These are phyloP conservation scores for Tetrastigma voinierianum DNA, from an alignment of 164 flowering plant genomes.

Conservation along the genomic window DNA sequence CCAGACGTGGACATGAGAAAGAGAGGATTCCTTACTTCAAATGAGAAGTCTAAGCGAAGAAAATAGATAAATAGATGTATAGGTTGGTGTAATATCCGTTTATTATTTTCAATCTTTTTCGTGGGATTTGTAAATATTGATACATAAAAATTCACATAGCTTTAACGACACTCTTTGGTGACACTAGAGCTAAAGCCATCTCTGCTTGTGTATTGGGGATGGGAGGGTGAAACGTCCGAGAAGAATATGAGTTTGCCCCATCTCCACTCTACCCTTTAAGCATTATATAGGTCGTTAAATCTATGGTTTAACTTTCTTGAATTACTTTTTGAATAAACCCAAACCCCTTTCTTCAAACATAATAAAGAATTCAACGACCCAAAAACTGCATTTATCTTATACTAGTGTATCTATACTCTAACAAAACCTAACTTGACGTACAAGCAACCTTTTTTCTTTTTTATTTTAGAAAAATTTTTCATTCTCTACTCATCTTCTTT, in stretches of 20 bases:
- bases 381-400: slow-evolving; percentile 14
- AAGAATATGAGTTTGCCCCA: slow-evolving; percentile 50
- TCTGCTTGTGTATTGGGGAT: slow-evolving; percentile 15
- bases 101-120: slow-evolving; percentile 1
- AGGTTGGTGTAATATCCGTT: slow-evolving; percentile 8
- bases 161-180: slow-evolving; percentile 38
- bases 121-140: slow-evolving; percentile 3
- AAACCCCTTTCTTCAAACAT: not conserved
- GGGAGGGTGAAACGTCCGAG: slow-evolving; percentile 42
- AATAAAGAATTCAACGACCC: not conserved
- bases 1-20: not conserved
- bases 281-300: not conserved
- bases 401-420: slow-evolving; percentile 17
- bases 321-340: not conserved
- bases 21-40: slow-evolving; percentile 27
- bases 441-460: slow-evolving; percentile 44
- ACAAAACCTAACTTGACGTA: slow-evolving; percentile 47
- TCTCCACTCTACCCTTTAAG: slow-evolving; percentile 48
- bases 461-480: slow-evolving; percentile 12
- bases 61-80: slow-evolving; percentile 9
- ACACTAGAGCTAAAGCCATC: slow-evolving; percentile 26
- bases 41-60: slow-evolving; percentile 39
- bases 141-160: slow-evolving; percentile 15
- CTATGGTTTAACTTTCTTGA: not conserved
- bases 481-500: not conserved